Evolutionary conservation across 2,329 filamentous ascomycete species (phyloP).

Genomic region (Elsinoe perseae): DNA sequence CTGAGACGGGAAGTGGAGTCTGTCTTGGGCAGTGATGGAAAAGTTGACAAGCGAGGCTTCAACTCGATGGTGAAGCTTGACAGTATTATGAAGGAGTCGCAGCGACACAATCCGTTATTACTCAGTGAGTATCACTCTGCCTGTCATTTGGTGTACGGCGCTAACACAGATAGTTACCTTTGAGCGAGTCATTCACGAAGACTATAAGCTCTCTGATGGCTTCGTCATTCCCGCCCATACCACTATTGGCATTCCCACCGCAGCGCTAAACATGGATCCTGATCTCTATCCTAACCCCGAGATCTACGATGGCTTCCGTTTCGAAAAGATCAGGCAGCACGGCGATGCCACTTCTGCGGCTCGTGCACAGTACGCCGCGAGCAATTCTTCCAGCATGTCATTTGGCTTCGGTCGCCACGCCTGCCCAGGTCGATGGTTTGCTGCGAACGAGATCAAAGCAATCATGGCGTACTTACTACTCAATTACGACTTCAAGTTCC

Average conservation of each 20-base stretch:
- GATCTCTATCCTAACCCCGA: constrained; percentile 2
- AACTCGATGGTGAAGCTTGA: constrained; percentile 35
- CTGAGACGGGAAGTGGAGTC: constrained; percentile 33
- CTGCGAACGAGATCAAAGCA: constrained; percentile 15
- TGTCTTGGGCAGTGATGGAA: constrained; percentile 24
- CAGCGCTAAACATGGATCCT: constrained; percentile 12
- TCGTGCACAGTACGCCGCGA: constrained; percentile 6
- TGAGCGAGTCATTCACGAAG: constrained; percentile 3
- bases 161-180: constrained; percentile 6
- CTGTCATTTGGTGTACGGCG: background rate
- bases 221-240: constrained; percentile 7
- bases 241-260: constrained; percentile 5
- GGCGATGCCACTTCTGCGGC: background rate
- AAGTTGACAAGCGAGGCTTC: constrained; percentile 31
- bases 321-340: constrained; percentile 11
- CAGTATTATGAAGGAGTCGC: constrained; percentile 38
- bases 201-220: constrained; percentile 1
- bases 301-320: constrained; percentile 10
- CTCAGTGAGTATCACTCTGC: background rate
- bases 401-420: constrained; percentile 16
- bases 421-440: constrained; percentile 17
- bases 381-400: constrained; percentile 9
- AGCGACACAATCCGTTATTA: constrained; percentile 30
- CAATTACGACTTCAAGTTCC: constrained; percentile 16
- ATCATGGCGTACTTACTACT: constrained; percentile 15